phyloP scores from a whole-genome alignment of 371 early-diverging fungal genomes.

The Mucor indicus region DNA sequence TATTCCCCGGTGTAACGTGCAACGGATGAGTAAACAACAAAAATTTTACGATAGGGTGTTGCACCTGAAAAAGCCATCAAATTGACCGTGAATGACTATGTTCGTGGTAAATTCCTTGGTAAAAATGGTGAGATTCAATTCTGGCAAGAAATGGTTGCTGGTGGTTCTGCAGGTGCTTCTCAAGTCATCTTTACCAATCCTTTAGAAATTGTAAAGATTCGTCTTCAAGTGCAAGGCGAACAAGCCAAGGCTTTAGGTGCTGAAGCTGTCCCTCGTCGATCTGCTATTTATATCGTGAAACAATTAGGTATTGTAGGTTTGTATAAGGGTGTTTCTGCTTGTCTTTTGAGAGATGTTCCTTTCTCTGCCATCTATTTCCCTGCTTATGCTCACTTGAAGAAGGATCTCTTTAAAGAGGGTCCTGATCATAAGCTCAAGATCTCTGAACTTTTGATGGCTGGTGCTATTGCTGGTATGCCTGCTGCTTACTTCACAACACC shows the following conservation, averaged over 20 bases:
- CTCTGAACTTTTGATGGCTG: conserved; percentile 82
- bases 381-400: conserved; percentile 91
- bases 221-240: conserved; percentile 89
- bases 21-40: too few relatives aligned
- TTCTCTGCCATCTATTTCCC: conserved; percentile 98
- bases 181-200: conserved; percentile 97
- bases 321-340: conserved; percentile 94
- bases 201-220: conserved; percentile 97
- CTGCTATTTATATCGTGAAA: conserved; percentile 89
- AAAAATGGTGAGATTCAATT: conserved; percentile 72
- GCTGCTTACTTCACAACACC: conserved; percentile 97
- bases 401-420: conserved; percentile 79
- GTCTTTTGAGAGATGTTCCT: conserved; percentile 93
- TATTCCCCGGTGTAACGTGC: too few relatives aligned
- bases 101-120: conserved; percentile 71
- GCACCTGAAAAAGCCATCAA: conserved; percentile 99
- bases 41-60: conserved; percentile 81
- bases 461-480: conserved; percentile 96
- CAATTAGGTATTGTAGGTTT: conserved; percentile 90
- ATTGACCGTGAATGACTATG: conserved; percentile 93
- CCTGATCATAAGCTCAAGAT: conserved; percentile 71
- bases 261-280: conserved; percentile 58
- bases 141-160: conserved; percentile 83
- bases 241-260: conserved; percentile 45
- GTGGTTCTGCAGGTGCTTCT: conserved; percentile 87